Base-by-base conservation (phyloP, 208 protist species). In the Acanthamoeba culbertsoni region DNA sequence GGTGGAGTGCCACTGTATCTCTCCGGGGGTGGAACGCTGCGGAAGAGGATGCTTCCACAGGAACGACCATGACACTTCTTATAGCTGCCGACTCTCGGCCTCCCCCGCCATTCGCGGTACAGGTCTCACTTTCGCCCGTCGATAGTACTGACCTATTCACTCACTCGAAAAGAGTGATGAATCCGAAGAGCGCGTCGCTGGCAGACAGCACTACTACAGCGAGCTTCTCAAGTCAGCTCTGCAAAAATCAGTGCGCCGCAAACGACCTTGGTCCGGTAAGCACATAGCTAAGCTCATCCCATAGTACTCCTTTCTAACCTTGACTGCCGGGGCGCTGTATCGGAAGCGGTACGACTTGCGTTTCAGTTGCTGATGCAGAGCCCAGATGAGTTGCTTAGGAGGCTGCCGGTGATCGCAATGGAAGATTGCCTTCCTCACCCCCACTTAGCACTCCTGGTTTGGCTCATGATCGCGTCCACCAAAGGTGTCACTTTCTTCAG, bases 341-440 rank as follows among this genome's bases (percentile, higher is more conserved):
- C 12, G 16, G 31, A 28, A 88, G 77, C 77, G 14, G 77, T 88
- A 31, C 28, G 77, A 16, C 12, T 88, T 12, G 77, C 31, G 20
- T 55, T 35, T 28, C 77, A 88, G 77, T 33, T 88, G 77, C 18
- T 88, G 77, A 55, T 28, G 31, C 77, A 88, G 77, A 55, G 31
- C 46, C 18, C 31, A 33, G 46, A 33, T 57, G 26, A 88, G 77
- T 88, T 48, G 20, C 28, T 88, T 14, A 12, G 77, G 31, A 12
- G 77, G 43, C 35, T 88, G 37, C 77, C 77, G 14, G 77, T 88
- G 26, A 88, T 88, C 28, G 31, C 57, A 28, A 88, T 88, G 77
- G 77, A 88, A 88, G 77, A 88, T 57, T 12, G 20, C 16, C 16
- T 88, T 14, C 77, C 43, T 18, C 77, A 42, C 57, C 77, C 77